Conservation (phyloP, 2,329 filamentous ascomycete species). For the Aureobasidium sp. region DNA sequence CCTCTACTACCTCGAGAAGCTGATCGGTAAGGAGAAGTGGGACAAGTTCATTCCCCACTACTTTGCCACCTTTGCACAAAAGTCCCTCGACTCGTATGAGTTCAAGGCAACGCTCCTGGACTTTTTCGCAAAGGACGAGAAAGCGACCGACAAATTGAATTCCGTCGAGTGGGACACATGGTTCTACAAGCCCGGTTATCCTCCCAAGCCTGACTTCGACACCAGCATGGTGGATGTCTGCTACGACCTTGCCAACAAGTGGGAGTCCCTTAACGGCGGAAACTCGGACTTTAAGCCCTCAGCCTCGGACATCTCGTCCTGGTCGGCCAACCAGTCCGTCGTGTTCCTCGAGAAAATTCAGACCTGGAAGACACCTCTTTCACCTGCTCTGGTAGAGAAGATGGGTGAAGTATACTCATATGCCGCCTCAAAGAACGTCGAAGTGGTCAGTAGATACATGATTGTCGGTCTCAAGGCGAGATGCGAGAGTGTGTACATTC, state of each 20-base stretch:
- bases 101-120: constrained; percentile 83
- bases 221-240: constrained; percentile 80
- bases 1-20: constrained; percentile 79
- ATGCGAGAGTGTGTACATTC: constrained; percentile 61
- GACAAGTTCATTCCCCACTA: constrained; percentile 95
- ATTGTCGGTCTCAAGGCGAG: constrained; percentile 69
- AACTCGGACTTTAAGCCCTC: constrained; percentile 51
- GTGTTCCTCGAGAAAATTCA: constrained; percentile 83
- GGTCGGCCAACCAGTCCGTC: constrained; percentile 81
- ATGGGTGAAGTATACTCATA: constrained; percentile 73
- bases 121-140: constrained; percentile 69
- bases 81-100: constrained; percentile 86
- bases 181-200: constrained; percentile 83
- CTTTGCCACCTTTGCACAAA: constrained; percentile 75
- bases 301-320: constrained; percentile 61
- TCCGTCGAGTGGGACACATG: constrained; percentile 79
- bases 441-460: constrained; percentile 75
- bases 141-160: constrained; percentile 55
- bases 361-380: constrained; percentile 57
- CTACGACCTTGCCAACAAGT: constrained; percentile 74
- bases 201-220: constrained; percentile 86
- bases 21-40: constrained; percentile 79
- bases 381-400: constrained; percentile 56
- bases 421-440: constrained; percentile 70
- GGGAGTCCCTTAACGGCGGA: constrained; percentile 51